Percentiles rank a stretch among this genome's conserved stretches.
Conservation (phyloP, 2,329 filamentous ascomycete genomes). For the Aspergillus ibericus region DNA sequence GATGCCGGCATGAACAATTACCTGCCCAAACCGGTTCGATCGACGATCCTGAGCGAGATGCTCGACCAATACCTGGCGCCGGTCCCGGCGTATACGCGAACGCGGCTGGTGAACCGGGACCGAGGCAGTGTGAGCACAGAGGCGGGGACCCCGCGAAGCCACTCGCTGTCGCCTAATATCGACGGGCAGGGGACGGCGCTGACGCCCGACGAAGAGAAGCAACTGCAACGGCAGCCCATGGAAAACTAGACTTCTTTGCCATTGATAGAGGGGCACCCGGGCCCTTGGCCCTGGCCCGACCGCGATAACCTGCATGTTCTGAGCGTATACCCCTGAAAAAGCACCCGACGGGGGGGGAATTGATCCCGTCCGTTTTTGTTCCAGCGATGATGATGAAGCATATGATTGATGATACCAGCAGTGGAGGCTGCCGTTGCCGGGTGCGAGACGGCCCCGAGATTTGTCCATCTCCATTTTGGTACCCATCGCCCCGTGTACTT, state of each 20-base stretch:
- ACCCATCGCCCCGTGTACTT: no score
- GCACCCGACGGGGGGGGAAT: neutral
- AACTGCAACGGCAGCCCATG: neutral
- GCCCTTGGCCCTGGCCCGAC: neutral
- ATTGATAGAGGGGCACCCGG: neutral
- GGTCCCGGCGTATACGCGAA: constrained; percentile 39
- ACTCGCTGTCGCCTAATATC: constrained; percentile 17
- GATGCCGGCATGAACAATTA: constrained; percentile 98
- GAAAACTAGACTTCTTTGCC: neutral
- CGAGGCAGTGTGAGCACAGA: constrained; percentile 31
- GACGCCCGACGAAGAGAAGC: constrained; percentile 20
- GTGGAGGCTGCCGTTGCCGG: neutral
- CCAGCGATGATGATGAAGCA: constrained; percentile 20
- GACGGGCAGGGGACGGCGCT: constrained; percentile 16
- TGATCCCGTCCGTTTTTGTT: constrained; percentile 6
- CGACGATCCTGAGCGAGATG: constrained; percentile 81
- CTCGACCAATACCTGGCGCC: constrained; percentile 67
- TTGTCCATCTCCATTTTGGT: neutral
- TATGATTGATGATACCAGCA: constrained; percentile 20
- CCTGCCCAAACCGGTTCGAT: constrained; percentile 89
- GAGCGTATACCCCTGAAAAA: neutral
- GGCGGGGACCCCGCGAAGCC: constrained; percentile 23
- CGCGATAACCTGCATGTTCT: neutral
- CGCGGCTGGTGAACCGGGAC: constrained; percentile 32
- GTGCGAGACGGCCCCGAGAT: neutral